A percentile compares a stretch with the other conserved stretches of the same genome.
These are phyloP conservation scores for Graphiopsis chlorocephala DNA, from an alignment of 2,329 filamentous ascomycete species.

Conservation along the genomic window DNA sequence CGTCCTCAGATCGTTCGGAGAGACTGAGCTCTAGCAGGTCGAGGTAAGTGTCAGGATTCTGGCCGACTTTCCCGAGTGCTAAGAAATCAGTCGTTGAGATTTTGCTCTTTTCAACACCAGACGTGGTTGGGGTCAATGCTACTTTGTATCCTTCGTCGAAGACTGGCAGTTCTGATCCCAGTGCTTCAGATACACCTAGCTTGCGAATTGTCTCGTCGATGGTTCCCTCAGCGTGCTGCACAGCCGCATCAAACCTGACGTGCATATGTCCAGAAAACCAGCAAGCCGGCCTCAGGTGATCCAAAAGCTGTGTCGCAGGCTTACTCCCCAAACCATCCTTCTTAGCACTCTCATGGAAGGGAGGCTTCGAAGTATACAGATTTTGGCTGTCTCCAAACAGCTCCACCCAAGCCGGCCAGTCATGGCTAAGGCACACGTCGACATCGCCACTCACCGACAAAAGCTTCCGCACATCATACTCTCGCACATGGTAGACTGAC, in stretches of 20 bases:
- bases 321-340: slow-evolving; percentile 74
- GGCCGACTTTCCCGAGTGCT: slow-evolving; percentile 70
- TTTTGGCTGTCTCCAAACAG: slow-evolving; percentile 58
- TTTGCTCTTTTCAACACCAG: not conserved
- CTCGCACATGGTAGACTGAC: slow-evolving; percentile 84
- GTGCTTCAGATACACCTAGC: slow-evolving; percentile 51
- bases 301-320: slow-evolving; percentile 76
- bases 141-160: not conserved
- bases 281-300: slow-evolving; percentile 74
- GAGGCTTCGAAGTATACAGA: slow-evolving; percentile 53
- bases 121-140: not conserved
- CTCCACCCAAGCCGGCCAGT: slow-evolving; percentile 76
- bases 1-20: slow-evolving; percentile 39
- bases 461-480: slow-evolving; percentile 87
- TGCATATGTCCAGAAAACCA: slow-evolving; percentile 95
- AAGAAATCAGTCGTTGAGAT: slow-evolving; percentile 58
- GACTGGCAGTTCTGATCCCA: slow-evolving; percentile 68
- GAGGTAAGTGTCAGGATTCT: slow-evolving; percentile 67
- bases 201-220: not conserved
- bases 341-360: slow-evolving; percentile 72
- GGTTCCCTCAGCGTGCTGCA: slow-evolving; percentile 46
- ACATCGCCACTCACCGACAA: slow-evolving; percentile 80
- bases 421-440: slow-evolving; percentile 88
- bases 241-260: slow-evolving; percentile 72
- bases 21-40: slow-evolving; percentile 79